These are phyloP conservation scores for Periconia macrospinosa DNA, from an alignment of 2,329 filamentous ascomycete species.

Conservation along the genomic window DNA sequence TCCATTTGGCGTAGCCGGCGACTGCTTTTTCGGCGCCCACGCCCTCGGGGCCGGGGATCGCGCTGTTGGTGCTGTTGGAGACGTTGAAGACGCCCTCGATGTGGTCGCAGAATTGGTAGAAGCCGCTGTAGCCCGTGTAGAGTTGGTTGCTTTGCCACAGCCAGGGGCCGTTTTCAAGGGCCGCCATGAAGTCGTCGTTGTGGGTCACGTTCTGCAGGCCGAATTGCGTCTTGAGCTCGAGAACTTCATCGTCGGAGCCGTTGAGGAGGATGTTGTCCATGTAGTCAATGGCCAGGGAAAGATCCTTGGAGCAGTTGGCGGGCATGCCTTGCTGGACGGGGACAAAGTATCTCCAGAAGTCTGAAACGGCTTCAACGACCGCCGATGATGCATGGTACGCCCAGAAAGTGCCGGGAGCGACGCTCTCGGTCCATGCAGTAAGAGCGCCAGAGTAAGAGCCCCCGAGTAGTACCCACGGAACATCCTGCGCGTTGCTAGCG, in stretches of 20 bases:
- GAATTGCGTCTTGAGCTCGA: neutral
- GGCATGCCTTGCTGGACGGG: conserved; percentile 1
- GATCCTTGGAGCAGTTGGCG: conserved; percentile 1
- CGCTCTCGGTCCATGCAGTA: neutral
- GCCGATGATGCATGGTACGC: neutral
- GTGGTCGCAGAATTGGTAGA: conserved; percentile 1
- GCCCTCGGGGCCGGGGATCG: neutral
- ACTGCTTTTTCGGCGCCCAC: neutral
- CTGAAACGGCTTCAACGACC: neutral
- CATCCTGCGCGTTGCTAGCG: neutral
- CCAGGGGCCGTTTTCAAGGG: neutral
- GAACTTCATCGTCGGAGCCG: neutral
- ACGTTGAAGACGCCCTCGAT: neutral
- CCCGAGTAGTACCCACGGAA: conserved; percentile 1
- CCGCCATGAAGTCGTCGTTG: neutral
- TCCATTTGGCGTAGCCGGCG: neutral
- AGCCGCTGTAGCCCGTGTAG: neutral
- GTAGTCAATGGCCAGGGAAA: neutral
- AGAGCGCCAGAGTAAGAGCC: conserved; percentile 2
- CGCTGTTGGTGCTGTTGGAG: neutral
- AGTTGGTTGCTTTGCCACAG: conserved; percentile 1
- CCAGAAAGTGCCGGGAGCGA: neutral
- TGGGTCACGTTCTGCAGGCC: neutral
- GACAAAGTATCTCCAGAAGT: conserved; percentile 2
- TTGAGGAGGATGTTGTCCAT: neutral